These are phyloP conservation scores for Heterobasidion parviporum DNA, from an alignment of 1,284 basidiomycete species.

Conservation along the genomic window DNA sequence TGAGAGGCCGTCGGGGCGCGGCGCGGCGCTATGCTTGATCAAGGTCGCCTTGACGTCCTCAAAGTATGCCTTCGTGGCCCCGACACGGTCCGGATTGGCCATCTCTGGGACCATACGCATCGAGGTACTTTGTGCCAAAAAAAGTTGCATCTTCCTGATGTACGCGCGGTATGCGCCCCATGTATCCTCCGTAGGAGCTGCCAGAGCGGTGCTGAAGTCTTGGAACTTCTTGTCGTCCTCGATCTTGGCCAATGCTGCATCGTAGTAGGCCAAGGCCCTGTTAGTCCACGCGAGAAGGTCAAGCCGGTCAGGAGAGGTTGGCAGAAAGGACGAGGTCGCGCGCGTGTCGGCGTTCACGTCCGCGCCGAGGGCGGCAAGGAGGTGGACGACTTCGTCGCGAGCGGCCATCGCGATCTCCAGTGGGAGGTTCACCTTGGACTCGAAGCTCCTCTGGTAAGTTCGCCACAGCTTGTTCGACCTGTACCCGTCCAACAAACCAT, in stretches of 20 bases:
- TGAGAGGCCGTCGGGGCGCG: not conserved
- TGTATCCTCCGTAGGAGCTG: not conserved
- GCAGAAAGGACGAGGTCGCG: too few species aligned
- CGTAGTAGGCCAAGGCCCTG: not conserved
- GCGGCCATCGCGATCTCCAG: not conserved
- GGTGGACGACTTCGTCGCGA: not conserved
- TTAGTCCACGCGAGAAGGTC: not conserved
- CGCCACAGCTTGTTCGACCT: not conserved
- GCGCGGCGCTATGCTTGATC: not conserved
- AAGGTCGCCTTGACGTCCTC: not conserved
- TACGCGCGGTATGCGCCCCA: not conserved
- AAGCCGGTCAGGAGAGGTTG: not conserved
- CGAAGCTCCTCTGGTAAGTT: too few species aligned
- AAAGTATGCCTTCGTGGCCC: not conserved
- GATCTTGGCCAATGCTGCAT: not conserved
- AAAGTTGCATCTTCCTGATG: not conserved
- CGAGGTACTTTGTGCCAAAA: not conserved
- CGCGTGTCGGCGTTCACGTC: not conserved
- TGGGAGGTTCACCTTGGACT: not conserved
- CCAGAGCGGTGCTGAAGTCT: too few species aligned
- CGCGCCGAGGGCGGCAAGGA: not conserved
- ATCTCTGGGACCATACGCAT: not conserved
- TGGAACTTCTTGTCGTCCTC: not conserved
- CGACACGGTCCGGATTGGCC: not conserved
- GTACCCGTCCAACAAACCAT: not conserved